Evolutionary conservation across 345 rosid species (phyloP).

Genomic region (Clarkia xantiana): DNA sequence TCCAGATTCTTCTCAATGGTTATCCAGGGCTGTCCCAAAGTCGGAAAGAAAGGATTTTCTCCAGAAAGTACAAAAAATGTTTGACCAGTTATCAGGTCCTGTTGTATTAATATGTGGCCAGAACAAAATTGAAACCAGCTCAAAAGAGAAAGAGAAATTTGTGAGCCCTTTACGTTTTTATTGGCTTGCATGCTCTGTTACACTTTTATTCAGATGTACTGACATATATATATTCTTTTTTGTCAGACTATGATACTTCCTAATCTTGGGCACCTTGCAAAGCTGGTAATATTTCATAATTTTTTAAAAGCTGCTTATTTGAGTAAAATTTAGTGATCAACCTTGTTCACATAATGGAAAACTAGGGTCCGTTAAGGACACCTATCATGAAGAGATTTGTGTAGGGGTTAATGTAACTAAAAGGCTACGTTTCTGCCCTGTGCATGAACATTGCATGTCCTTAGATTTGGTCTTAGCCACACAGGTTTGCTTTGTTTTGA

Average conservation of each 20-base stretch:
- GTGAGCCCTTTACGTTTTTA: constrained; percentile 31
- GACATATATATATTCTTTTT: constrained; percentile 7
- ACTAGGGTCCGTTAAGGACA: too few relatives aligned
- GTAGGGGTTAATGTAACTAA: too few relatives aligned
- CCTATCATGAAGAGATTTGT: too few relatives aligned
- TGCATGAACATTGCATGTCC: too few relatives aligned
- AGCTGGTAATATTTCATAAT: constrained; percentile 48
- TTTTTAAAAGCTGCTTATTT: background rate
- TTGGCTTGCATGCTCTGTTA: too few relatives aligned
- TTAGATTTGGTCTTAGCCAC: too few relatives aligned
- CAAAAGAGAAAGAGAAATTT: constrained; percentile 71
- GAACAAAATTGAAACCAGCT: constrained; percentile 62
- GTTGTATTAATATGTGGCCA: constrained; percentile 83
- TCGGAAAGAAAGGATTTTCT: constrained; percentile 62
- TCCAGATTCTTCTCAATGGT: constrained; percentile 83
- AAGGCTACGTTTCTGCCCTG: too few relatives aligned
- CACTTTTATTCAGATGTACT: too few relatives aligned
- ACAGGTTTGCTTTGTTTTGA: too few relatives aligned
- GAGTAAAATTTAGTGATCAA: background rate
- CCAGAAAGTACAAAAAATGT: constrained; percentile 53
- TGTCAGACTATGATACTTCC: constrained; percentile 92
- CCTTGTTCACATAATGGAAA: background rate
- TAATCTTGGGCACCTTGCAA: constrained; percentile 65
- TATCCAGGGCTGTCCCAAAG: constrained; percentile 83
- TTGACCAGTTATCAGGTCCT: constrained; percentile 70